Evolutionary conservation across 768 basidiomycete species (phyloP).

Genomic region (Rhodotorula toruloides): DNA sequence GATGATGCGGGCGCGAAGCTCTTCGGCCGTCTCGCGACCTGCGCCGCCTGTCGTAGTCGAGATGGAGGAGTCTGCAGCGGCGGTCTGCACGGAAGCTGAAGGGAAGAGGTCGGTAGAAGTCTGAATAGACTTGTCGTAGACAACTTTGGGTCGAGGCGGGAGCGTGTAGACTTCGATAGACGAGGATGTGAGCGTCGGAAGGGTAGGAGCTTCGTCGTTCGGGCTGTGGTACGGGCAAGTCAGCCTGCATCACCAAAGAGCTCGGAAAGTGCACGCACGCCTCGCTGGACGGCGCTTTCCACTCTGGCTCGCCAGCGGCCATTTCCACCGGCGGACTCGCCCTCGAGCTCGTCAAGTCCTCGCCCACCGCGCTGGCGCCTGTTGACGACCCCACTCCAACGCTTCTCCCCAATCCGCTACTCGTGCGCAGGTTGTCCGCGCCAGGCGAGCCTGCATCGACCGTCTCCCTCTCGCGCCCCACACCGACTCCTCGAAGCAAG

Average conservation of each 20-base stretch:
- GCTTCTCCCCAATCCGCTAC: too few relatives aligned
- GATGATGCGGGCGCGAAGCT: conserved; percentile 65
- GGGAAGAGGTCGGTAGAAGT: conserved; percentile 27
- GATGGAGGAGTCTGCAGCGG: conserved; percentile 6
- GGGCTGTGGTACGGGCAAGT: background rate
- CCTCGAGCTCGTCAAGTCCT: background rate
- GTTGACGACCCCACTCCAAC: too few relatives aligned
- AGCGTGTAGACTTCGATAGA: conserved; percentile 9
- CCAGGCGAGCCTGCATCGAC: too few relatives aligned
- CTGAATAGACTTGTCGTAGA: conserved; percentile 43
- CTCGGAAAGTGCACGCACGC: background rate
- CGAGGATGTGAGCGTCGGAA: conserved; percentile 2
- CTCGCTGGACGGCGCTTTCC: background rate
- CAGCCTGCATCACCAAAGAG: background rate
- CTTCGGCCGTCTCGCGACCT: conserved; percentile 74
- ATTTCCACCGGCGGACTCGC: background rate
- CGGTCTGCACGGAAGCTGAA: conserved; percentile 16
- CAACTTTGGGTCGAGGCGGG: conserved; percentile 26
- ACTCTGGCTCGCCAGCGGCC: background rate
- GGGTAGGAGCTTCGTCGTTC: background rate
- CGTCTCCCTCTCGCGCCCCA: conserved; percentile 5
- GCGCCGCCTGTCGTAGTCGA: conserved; percentile 67
- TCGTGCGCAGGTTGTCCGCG: too few relatives aligned
- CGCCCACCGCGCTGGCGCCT: background rate
- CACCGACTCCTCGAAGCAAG: conserved; percentile 24